Conservation (phyloP, 225 moss, liverwort and hornwort genomes). For the Bryum argenteum region DNA sequence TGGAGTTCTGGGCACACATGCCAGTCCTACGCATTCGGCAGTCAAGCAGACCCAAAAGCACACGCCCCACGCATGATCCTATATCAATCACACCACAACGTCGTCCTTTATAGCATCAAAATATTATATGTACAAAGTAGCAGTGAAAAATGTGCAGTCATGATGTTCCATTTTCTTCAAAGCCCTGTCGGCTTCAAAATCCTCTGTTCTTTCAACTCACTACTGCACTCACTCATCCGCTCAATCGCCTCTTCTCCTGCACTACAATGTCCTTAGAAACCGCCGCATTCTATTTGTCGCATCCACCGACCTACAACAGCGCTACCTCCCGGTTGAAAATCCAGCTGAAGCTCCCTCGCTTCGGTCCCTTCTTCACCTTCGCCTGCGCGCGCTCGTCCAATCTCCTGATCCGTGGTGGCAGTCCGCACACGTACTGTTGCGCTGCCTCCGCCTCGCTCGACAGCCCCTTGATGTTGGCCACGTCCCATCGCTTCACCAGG, state of each 20-base stretch:
- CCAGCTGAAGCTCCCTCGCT: slow-evolving; percentile 73
- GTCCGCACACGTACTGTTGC: slow-evolving; percentile 74
- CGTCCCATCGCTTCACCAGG: slow-evolving; percentile 78
- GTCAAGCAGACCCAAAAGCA: neutral
- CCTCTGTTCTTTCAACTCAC: slow-evolving; percentile 9
- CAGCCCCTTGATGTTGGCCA: slow-evolving; percentile 61
- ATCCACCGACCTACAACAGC: slow-evolving; percentile 43
- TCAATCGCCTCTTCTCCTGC: neutral
- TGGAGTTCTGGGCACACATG: neutral
- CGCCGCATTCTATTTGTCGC: neutral
- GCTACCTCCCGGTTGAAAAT: slow-evolving; percentile 78
- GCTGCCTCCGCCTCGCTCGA: slow-evolving; percentile 66
- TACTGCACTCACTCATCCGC: slow-evolving; percentile 24
- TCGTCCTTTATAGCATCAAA: slow-evolving; percentile 40
- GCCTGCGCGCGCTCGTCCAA: slow-evolving; percentile 69
- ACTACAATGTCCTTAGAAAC: neutral
- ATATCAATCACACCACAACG: slow-evolving; percentile 20
- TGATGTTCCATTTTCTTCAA: slow-evolving; percentile 29
- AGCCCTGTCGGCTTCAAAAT: slow-evolving; percentile 24
- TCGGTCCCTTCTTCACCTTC: slow-evolving; percentile 71
- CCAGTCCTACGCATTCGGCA: neutral
- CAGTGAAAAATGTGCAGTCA: slow-evolving; percentile 36
- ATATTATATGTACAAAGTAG: slow-evolving; percentile 51
- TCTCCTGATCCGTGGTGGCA: slow-evolving; percentile 76
- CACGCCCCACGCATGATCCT: slow-evolving; percentile 11